Evolutionary conservation across 441 rosid species (phyloP), one percentile per base, ranked within the genome.

Genomic region (Pelargonium exstipulatum): DNA sequence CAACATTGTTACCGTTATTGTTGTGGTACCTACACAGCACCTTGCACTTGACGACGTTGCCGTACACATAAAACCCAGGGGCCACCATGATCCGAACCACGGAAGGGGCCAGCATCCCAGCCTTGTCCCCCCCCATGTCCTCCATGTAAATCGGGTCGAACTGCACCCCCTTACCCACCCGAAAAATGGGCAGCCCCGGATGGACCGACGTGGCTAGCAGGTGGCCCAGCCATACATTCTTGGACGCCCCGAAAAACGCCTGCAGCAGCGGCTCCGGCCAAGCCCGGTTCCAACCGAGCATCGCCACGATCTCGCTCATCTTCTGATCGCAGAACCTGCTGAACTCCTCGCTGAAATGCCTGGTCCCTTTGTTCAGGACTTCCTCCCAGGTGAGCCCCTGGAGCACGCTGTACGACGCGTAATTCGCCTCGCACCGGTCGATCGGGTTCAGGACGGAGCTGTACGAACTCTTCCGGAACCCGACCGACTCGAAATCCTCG

Each of bases 261-360:
- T 89, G 85, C 78, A 84, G 63, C 73, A 80, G 74, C 20, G 95
- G 87, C 80, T 95, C 98, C 51, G 96, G 89, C 99, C 99, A 95
- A 1, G 98, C 95, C 80, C 88, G 76, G 73, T 83, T 92, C 96
- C 98, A 95, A 2, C 89, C 88, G 78, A 95, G 78, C 97, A 90
- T 85, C 0, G 86, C 84, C 68, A 90, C 95, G 73, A 95, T 91
- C 72, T 92, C 98, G 40, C 95, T 95, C 99, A 95, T 92, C 79
- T 92, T 92, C 84, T 97, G 75, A 35, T 95, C 99, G 77, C 99
- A 92, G 64, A 95, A 95, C 74, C 80, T 74, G 79, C 99, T 95
- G 62, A 92, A 95, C 62, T 92, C 95, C 73, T 92, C 96, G 16
- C 96, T 88, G 85, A 95, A 95, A 83, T 95, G 91, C 74, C 84